These are phyloP conservation scores for Scheffersomyces stambukii DNA, from an alignment of 1,139 yeast genomes.

Conservation along the genomic window DNA sequence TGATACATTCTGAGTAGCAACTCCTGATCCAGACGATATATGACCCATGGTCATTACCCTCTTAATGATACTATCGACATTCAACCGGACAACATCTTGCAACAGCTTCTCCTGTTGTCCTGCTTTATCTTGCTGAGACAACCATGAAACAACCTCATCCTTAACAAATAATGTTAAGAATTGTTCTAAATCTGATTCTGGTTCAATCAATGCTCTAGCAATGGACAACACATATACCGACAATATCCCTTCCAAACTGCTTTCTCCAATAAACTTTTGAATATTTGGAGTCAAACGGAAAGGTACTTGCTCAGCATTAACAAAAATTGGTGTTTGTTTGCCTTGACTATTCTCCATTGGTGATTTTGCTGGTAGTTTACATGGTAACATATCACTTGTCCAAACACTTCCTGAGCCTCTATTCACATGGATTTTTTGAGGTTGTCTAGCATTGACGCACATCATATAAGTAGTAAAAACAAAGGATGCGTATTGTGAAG, in stretches of 20 bases:
- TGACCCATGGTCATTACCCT: conserved; percentile 70
- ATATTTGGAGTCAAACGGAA: conserved; percentile 95
- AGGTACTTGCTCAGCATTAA: conserved; percentile 93
- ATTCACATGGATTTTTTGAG: conserved; percentile 86
- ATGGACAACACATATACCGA: conserved; percentile 82
- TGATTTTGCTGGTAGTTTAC: conserved; percentile 63
- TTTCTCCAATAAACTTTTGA: conserved; percentile 89
- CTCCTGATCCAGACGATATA: conserved; percentile 65
- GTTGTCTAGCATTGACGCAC: conserved; percentile 91
- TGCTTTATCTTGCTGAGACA: conserved; percentile 74
- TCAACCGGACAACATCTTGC: conserved; percentile 81
- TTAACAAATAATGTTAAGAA: conserved; percentile 88
- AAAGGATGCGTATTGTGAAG: conserved; percentile 94
- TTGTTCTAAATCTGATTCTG: conserved; percentile 85
- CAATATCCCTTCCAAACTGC: conserved; percentile 85
- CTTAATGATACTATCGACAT: conserved; percentile 82
- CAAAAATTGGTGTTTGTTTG: conserved; percentile 80
- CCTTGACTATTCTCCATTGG: conserved; percentile 50
- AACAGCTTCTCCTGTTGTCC: conserved; percentile 63
- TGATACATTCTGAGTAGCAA: conserved; percentile 89
- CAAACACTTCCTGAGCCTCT: conserved; percentile 83
- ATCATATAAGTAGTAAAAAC: conserved; percentile 91
- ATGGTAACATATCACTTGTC: conserved; percentile 95
- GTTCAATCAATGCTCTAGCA: conserved; percentile 85
- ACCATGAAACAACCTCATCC: conserved; percentile 94